These are phyloP conservation scores for Uronychia setigera DNA, from an alignment of 73 alveolate species.

Conservation along the genomic window DNA sequence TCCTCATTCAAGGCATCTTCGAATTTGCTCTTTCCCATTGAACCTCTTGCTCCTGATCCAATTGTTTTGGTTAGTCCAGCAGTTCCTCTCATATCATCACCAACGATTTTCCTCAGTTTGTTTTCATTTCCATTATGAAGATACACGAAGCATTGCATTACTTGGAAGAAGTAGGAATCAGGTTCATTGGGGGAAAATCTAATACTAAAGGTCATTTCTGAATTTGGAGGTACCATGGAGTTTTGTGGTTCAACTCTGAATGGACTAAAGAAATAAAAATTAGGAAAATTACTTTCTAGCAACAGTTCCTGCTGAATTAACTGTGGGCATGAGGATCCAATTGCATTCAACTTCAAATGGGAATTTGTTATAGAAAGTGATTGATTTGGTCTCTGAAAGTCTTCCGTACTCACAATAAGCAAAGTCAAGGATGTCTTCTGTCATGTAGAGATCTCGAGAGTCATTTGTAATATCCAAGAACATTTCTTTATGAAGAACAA, in stretches of 20 bases:
- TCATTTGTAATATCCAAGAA: constrained; percentile 64
- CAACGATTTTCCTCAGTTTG: constrained; percentile 44
- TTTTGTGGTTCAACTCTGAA: constrained; percentile 37
- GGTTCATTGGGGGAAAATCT: constrained; percentile 68
- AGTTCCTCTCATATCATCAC: constrained; percentile 31
- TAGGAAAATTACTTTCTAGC: not conserved
- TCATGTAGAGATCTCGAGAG: constrained; percentile 55
- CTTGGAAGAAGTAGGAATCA: constrained; percentile 69
- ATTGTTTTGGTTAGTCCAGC: constrained; percentile 11
- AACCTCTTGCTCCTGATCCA: not conserved
- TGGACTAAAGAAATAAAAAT: constrained; percentile 30
- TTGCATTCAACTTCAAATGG: constrained; percentile 56
- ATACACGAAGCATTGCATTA: constrained; percentile 62
- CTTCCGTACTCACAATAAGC: constrained; percentile 70
- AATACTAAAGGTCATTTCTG: constrained; percentile 34
- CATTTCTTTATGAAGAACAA: constrained; percentile 90
- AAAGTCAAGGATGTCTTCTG: constrained; percentile 81
- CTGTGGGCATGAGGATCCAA: constrained; percentile 43
- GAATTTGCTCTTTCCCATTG: constrained; percentile 20
- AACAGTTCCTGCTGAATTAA: constrained; percentile 28
- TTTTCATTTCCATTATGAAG: constrained; percentile 44
- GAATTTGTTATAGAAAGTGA: constrained; percentile 65
- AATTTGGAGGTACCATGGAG: constrained; percentile 40
- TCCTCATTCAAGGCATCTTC: constrained; percentile 69
- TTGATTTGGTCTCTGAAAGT: constrained; percentile 67